Evolutionary conservation across 148 eudicot species (phyloP).

Genomic region (Camellia sinensis): DNA sequence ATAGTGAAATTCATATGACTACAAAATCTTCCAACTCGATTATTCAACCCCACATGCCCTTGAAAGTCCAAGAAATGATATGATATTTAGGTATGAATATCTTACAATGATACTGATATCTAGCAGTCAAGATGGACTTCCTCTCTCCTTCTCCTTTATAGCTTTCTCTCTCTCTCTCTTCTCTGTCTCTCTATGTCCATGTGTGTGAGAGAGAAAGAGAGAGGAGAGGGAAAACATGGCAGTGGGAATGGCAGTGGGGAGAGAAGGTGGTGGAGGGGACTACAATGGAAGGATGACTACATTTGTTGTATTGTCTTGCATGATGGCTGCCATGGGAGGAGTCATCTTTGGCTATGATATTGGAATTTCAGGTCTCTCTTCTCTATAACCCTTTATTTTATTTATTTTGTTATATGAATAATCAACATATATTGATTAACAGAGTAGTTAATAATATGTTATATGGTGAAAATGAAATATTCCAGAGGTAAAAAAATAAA

Average conservation of each 20-base stretch:
- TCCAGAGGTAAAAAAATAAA: too few species aligned
- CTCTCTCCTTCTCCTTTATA: not conserved
- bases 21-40: too few species aligned
- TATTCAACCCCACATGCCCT: too few species aligned
- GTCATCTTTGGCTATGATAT: not conserved
- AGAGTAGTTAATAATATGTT: too few species aligned
- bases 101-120: too few species aligned
- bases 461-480: too few species aligned
- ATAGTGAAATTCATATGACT: too few species aligned
- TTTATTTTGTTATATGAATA: not conserved
- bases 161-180: not conserved
- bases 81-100: too few species aligned
- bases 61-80: too few species aligned
- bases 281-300: not conserved
- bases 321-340: not conserved
- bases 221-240: not conserved
- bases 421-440: too few species aligned
- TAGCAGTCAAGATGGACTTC: too few species aligned
- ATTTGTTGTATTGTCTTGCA: not conserved
- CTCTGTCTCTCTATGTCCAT: not conserved
- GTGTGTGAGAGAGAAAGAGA: too few species aligned
- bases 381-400: not conserved
- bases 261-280: not conserved
- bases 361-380: not conserved
- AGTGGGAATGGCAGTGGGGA: not conserved